Conservation (phyloP, 306 rosid genomes). For the Trifolium repens region DNA sequence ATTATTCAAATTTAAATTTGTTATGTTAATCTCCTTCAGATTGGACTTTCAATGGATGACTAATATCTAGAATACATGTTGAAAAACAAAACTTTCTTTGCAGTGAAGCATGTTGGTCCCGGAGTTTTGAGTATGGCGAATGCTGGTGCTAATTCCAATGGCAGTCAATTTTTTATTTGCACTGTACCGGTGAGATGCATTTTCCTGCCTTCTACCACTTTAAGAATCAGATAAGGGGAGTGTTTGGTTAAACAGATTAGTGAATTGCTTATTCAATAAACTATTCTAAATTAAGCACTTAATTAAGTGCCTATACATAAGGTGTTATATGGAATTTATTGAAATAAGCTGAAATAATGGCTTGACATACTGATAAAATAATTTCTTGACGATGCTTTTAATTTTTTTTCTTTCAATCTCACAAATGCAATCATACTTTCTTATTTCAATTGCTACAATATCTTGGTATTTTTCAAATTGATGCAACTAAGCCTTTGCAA, state of each 20-base stretch:
- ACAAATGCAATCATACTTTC: constrained; percentile 3
- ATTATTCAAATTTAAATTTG: constrained; percentile 1
- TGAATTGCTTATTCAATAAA: background rate
- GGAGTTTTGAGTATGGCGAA: constrained; percentile 97
- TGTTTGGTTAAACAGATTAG: background rate
- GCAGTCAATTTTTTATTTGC: constrained; percentile 90
- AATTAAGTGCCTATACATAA: background rate
- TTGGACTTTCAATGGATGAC: constrained; percentile 8
- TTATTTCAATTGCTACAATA: background rate
- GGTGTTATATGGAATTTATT: background rate
- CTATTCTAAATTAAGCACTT: no score
- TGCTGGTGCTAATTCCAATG: constrained; percentile 86
- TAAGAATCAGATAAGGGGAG: constrained; percentile 27
- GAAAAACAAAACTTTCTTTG: constrained; percentile 34
- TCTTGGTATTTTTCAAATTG: background rate
- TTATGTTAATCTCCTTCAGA: background rate
- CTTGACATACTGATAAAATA: background rate
- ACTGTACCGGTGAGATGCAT: constrained; percentile 70
- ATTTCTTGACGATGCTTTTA: background rate
- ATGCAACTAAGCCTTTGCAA: constrained; percentile 12
- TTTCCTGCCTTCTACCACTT: constrained; percentile 7
- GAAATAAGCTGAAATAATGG: background rate
- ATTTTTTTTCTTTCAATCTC: background rate
- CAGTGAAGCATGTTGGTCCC: constrained; percentile 94
- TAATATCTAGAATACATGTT: constrained; percentile 2